Conservation (phyloP, 768 basidiomycete species). For the Boletus rufocinnamomeus region DNA sequence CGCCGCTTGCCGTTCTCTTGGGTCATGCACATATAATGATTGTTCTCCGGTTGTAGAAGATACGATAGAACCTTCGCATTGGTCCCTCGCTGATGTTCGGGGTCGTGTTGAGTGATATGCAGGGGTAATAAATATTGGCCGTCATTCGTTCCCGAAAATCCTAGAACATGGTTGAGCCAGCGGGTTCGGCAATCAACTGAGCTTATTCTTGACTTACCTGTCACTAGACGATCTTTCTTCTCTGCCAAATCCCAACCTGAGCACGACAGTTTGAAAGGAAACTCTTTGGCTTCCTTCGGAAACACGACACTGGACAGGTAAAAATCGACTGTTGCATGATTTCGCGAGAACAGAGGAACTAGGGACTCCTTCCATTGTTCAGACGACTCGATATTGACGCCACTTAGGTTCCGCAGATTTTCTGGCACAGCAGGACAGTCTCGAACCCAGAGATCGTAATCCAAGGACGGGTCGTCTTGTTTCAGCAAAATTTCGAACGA, state of each 20-base stretch:
- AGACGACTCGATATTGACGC: constrained; percentile 34
- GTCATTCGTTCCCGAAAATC: constrained; percentile 45
- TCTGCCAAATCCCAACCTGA: constrained; percentile 45
- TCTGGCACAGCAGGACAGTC: constrained; percentile 23
- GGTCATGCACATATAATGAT: too few species aligned
- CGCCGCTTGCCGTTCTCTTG: too few species aligned
- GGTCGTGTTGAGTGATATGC: constrained; percentile 34
- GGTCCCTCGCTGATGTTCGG: too few species aligned
- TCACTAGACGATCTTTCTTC: too few species aligned
- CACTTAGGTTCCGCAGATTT: constrained; percentile 14
- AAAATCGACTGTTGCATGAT: too few species aligned
- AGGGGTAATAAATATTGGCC: constrained; percentile 42
- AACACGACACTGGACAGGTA: constrained; percentile 41
- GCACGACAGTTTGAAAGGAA: constrained; percentile 36
- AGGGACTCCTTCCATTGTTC: constrained; percentile 26
- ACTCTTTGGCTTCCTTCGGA: constrained; percentile 40
- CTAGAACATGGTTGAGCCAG: too few species aligned
- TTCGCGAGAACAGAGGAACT: constrained; percentile 30
- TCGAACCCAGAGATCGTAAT: constrained; percentile 35
- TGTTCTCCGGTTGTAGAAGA: too few species aligned
- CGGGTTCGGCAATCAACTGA: neutral
- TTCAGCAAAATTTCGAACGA: too few species aligned
- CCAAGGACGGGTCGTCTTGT: too few species aligned
- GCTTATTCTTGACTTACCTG: constrained; percentile 6
- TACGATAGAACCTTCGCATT: too few species aligned